Evolutionary conservation across 208 protist genomes (phyloP).

Genomic region (Zelonia costaricensis): DNA sequence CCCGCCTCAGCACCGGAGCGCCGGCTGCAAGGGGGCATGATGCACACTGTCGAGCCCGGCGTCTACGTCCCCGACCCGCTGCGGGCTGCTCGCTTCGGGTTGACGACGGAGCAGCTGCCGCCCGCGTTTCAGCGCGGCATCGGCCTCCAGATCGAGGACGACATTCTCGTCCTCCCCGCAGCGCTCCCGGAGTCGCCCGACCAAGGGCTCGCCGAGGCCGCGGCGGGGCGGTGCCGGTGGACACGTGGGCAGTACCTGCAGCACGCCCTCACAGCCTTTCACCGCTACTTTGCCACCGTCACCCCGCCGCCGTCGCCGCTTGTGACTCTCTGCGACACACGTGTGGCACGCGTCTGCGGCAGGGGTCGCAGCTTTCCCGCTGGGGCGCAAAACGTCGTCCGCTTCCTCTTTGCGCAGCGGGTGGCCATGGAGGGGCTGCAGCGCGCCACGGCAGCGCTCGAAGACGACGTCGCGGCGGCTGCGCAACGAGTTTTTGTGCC

Average conservation of each 20-base stretch:
- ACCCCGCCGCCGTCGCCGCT: neutral
- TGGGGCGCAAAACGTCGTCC: slow-evolving; percentile 16
- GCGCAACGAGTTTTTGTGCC: neutral
- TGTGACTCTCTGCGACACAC: neutral
- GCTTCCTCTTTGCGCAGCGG: slow-evolving; percentile 47
- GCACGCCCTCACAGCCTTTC: slow-evolving; percentile 29
- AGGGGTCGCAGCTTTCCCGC: neutral
- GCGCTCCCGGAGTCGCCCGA: no score
- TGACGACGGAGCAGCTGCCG: slow-evolving; percentile 17
- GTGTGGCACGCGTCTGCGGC: neutral
- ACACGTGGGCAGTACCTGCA: slow-evolving; percentile 24
- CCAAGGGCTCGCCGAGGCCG: neutral
- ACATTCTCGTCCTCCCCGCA: slow-evolving; percentile 57
- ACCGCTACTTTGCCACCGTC: slow-evolving; percentile 4
- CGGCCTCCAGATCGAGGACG: slow-evolving; percentile 63
- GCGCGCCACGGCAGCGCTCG: slow-evolving; percentile 12
- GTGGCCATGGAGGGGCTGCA: slow-evolving; percentile 30
- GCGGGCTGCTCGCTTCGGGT: slow-evolving; percentile 13
- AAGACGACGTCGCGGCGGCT: slow-evolving; percentile 9
- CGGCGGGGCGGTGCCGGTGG: slow-evolving; percentile 1
- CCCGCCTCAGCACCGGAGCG: no score
- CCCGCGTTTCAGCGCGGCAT: slow-evolving; percentile 27
- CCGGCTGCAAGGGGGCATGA: slow-evolving; percentile 52
- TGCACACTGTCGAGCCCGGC: slow-evolving; percentile 72
- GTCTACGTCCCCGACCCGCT: slow-evolving; percentile 43